Base-by-base conservation (phyloP, 345 rosid species). In the Arabidopsis suecica region DNA sequence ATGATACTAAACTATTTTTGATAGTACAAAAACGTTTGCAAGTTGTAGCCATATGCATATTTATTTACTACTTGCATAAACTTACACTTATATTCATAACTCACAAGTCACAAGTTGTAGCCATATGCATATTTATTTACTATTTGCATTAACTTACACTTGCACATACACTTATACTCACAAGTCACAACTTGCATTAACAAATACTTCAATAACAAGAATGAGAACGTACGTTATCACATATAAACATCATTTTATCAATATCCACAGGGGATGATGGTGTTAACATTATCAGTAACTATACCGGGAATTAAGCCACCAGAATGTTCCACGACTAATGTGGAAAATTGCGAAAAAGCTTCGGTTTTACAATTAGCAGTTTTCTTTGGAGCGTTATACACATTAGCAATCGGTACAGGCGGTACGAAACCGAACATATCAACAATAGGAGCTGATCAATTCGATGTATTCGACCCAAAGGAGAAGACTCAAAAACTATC, bases 381-480 rank as follows among this genome's bases (percentile, higher is more conserved):
- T 2, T 95, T 89, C 79, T 89, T 83, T 41, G 94, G 88, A 20
- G 92, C 93, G 12, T 86, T 95, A 36, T 92, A 95, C 79, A 89
- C 81, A 0, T 81, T 95, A 37, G 91, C 97, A 0, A 11, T 89
- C 0, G 99, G 97, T 10, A 95, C 91, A 0, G 97, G 99, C 0
- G 97, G 99, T 12, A 91, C 99, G 18, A 95, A 92, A 76, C 92
- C 97, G 3, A 95, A 95, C 82, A 95, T 95, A 33, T 95, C 97
- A 0, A 95, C 97, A 0, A 90, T 90, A 0, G 97, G 99, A 0
- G 97, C 97, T 0, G 99, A 95, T 73, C 99, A 92, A 44, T 95
- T 95, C 42, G 99, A 95, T 25, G 96, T 86, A 25, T 90, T 88
- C 25, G 83, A 95, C 10, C 88, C 89, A 0, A 89, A 83, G 59